These are phyloP conservation scores for Pholiota adiposa DNA, from an alignment of 1,284 basidiomycete genomes.

Conservation along the genomic window DNA sequence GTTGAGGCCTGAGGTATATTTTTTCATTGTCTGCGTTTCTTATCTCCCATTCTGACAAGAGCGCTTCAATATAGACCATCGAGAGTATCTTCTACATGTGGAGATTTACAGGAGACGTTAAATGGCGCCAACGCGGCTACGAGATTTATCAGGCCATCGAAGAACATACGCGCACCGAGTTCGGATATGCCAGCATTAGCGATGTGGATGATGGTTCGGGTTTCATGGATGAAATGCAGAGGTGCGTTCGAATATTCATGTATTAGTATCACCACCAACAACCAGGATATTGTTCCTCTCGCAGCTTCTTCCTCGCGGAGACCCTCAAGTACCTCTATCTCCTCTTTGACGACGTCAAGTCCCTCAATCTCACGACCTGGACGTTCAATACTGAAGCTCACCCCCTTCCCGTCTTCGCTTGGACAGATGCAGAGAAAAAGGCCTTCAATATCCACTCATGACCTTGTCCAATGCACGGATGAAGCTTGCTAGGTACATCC, in stretches of 20 bases:
- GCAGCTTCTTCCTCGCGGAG: slow-evolving; percentile 41
- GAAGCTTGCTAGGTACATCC: not conserved
- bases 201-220: slow-evolving; percentile 46
- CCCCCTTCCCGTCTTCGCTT: slow-evolving; percentile 75
- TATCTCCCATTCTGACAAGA: not conserved
- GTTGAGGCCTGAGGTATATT: slow-evolving; percentile 67
- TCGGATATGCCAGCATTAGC: slow-evolving; percentile 64
- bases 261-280: not conserved
- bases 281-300: not conserved
- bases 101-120: slow-evolving; percentile 67
- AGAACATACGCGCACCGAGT: slow-evolving; percentile 52
- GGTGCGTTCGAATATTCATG: slow-evolving; percentile 40
- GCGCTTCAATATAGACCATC: slow-evolving; percentile 4
- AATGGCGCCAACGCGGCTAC: slow-evolving; percentile 80
- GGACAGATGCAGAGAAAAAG: slow-evolving; percentile 54
- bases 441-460: slow-evolving; percentile 37
- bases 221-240: slow-evolving; percentile 67
- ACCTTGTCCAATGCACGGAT: not conserved
- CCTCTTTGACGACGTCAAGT: slow-evolving; percentile 61
- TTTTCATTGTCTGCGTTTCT: not conserved
- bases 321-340: slow-evolving; percentile 75
- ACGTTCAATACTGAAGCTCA: slow-evolving; percentile 90
- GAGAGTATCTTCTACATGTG: slow-evolving; percentile 50
- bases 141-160: slow-evolving; percentile 73
- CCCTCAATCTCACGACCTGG: slow-evolving; percentile 73